Percentiles rank a stretch among this genome's conserved stretches.
These are phyloP conservation scores for Mrakia gelida DNA, from an alignment of 768 basidiomycete genomes.

Conservation along the genomic window DNA sequence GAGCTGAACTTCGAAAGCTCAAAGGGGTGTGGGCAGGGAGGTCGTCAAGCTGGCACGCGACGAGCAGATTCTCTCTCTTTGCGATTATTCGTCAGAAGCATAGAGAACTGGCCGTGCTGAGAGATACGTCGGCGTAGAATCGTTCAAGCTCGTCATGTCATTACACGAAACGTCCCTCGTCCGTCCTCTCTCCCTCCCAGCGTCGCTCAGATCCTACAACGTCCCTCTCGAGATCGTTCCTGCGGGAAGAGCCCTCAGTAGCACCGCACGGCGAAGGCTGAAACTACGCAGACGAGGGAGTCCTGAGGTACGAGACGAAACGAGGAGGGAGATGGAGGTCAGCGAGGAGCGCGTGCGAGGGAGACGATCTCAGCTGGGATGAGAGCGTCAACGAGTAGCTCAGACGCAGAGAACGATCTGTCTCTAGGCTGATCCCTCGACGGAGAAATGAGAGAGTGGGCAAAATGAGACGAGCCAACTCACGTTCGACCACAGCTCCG, in stretches of 20 bases:
- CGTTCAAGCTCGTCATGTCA: conserved; percentile 5
- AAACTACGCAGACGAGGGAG: conserved; percentile 9
- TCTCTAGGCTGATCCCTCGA: no score
- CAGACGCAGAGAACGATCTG: neutral
- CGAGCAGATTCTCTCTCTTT: no score
- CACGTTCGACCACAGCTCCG: conserved; percentile 1
- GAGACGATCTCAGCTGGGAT: neutral
- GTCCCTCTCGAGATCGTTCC: neutral
- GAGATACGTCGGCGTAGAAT: neutral
- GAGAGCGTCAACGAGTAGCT: neutral
- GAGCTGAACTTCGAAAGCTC: neutral
- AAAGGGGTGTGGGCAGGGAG: no score
- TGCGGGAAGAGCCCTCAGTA: neutral
- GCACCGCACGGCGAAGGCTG: conserved; percentile 7
- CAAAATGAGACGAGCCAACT: neutral
- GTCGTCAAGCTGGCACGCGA: no score
- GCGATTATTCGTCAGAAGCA: no score
- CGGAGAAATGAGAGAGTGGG: no score
- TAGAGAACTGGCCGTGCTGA: no score
- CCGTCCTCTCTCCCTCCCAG: neutral
- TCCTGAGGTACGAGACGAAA: neutral
- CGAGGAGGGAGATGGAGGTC: neutral
- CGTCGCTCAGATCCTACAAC: neutral
- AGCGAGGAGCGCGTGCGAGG: neutral
- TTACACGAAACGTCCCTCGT: neutral